Percentiles rank a stretch among this genome's conserved stretches.
phyloP scores from a whole-genome alignment of 352 stramenopile species.

The Globisporangium perplexum region DNA sequence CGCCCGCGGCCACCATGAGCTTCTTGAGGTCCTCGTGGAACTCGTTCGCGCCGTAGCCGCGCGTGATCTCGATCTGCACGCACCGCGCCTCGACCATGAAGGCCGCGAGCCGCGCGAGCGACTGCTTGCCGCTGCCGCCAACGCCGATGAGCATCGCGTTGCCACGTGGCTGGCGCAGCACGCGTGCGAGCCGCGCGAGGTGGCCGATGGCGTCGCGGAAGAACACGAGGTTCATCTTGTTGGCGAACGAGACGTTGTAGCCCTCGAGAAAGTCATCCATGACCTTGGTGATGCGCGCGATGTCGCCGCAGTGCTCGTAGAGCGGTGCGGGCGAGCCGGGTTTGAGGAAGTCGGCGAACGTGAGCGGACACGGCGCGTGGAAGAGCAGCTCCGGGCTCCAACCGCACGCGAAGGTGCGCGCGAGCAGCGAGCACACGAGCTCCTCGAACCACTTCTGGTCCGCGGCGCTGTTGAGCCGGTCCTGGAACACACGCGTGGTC shows the following conservation, averaged over 20 bases:
- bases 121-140: constrained; percentile 93
- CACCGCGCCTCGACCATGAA: constrained; percentile 92
- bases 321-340: constrained; percentile 61
- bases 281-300: constrained; percentile 74
- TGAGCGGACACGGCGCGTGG: constrained; percentile 75
- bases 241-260: constrained; percentile 92
- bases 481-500: constrained; percentile 89
- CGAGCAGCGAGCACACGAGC: constrained; percentile 78
- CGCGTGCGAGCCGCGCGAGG: constrained; percentile 82
- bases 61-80: constrained; percentile 91
- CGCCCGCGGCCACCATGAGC: constrained; percentile 91
- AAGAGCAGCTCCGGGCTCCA: constrained; percentile 85
- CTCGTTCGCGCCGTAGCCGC: constrained; percentile 85
- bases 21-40: constrained; percentile 92
- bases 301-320: constrained; percentile 86
- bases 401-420: constrained; percentile 68
- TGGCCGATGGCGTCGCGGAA: constrained; percentile 92
- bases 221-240: constrained; percentile 96
- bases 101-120: constrained; percentile 83
- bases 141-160: constrained; percentile 97
- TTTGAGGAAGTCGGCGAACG: constrained; percentile 93
- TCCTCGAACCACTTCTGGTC: constrained; percentile 92
- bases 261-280: constrained; percentile 92
- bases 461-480: constrained; percentile 83
- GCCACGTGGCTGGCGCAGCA: constrained; percentile 89